Percentiles rank a stretch among this genome's conserved stretches.
Evolutionary conservation across 2,329 filamentous ascomycete genomes (phyloP).

Genomic region (Nectriaceae sp.): DNA sequence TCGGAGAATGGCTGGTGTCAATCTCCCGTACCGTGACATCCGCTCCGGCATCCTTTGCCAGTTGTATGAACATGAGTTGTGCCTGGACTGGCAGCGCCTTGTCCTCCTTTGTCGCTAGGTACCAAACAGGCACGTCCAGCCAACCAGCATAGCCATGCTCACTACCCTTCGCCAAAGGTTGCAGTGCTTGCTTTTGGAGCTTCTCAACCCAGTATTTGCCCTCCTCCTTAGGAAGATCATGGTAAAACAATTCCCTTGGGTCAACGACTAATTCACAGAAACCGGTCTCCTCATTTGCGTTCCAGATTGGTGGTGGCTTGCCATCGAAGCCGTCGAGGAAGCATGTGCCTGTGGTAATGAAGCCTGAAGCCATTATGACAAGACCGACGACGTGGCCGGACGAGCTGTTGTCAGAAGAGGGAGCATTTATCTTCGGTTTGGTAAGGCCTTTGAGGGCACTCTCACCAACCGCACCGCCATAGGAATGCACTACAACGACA

Average conservation of each 20-base stretch:
- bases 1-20: constrained; percentile 49
- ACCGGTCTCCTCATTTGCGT: constrained; percentile 40
- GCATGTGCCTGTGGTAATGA: constrained; percentile 35
- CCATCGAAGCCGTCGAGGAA: constrained; percentile 46
- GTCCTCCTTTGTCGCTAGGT: constrained; percentile 46
- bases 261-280: constrained; percentile 41
- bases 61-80: constrained; percentile 40
- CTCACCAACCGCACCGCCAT: constrained; percentile 47
- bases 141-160: constrained; percentile 48
- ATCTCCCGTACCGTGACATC: constrained; percentile 42
- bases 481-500: constrained; percentile 50
- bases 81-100: constrained; percentile 38
- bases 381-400: constrained; percentile 45
- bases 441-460: constrained; percentile 48
- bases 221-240: constrained; percentile 48
- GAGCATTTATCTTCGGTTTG: constrained; percentile 8
- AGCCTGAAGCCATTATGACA: constrained; percentile 47
- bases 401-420: neutral
- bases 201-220: constrained; percentile 42
- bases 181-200: constrained; percentile 43
- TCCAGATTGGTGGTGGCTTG: constrained; percentile 44
- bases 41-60: constrained; percentile 40
- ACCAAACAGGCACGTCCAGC: constrained; percentile 50
- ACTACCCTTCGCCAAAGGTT: constrained; percentile 46
- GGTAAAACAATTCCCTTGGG: constrained; percentile 48